Evolutionary conservation across 495 filamentous ascomycete species (phyloP).

Genomic region (Pseudotulostoma volvatum): DNA sequence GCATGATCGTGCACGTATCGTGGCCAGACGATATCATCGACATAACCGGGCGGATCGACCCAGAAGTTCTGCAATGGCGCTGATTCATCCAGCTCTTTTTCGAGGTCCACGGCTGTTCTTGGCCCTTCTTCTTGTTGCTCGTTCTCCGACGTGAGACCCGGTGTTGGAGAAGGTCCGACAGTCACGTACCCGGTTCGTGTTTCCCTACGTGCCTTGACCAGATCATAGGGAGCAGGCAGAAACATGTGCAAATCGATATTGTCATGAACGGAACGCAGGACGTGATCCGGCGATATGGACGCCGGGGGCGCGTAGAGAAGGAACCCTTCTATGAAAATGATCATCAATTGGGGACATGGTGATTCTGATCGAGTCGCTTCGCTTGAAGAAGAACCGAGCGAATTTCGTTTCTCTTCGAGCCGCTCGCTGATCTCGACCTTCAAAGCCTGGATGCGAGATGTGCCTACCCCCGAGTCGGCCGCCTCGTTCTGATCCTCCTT

Average conservation of each 20-base stretch:
- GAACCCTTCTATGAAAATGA: conserved; percentile 65
- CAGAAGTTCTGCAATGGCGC: conserved; percentile 59
- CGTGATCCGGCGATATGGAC: conserved; percentile 5
- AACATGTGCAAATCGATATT: conserved; percentile 62
- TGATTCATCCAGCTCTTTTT: conserved; percentile 20
- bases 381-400: conserved; percentile 38
- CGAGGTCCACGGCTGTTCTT: conserved; percentile 14
- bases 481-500: conserved; percentile 65
- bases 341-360: too few relatives aligned
- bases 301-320: conserved; percentile 46
- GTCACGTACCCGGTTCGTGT: conserved; percentile 74
- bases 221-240: conserved; percentile 41
- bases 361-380: conserved; percentile 1
- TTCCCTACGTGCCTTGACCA: conserved; percentile 51
- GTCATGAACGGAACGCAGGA: conserved; percentile 25
- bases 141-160: not conserved
- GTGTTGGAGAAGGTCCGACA: conserved; percentile 30
- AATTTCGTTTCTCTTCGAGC: conserved; percentile 7
- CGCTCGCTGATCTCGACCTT: conserved; percentile 5
- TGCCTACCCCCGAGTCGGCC: conserved; percentile 32
- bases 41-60: conserved; percentile 84
- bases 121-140: not conserved
- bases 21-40: conserved; percentile 90
- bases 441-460: conserved; percentile 6
- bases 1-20: conserved; percentile 67